Evolutionary conservation across 495 filamentous ascomycete genomes (phyloP).

Genomic region (Aspergillus cristatus): DNA sequence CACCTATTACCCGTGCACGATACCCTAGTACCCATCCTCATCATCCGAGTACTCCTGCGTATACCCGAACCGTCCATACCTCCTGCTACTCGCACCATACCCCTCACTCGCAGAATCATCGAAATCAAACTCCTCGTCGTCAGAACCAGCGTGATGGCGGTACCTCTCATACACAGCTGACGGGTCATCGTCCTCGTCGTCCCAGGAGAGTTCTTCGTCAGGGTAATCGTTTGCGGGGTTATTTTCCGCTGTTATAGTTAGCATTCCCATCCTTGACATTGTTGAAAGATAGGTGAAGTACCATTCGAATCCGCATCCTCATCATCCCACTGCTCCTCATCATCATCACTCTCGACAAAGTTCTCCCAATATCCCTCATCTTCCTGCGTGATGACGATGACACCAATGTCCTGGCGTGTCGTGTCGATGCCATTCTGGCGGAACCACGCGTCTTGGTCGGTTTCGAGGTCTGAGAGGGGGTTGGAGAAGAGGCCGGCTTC

Average conservation of each 20-base stretch:
- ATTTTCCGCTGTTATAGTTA: slow-evolving; percentile 43
- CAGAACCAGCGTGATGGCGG: slow-evolving; percentile 29
- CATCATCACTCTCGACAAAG: slow-evolving; percentile 45
- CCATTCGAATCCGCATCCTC: slow-evolving; percentile 57
- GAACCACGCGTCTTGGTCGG: slow-evolving; percentile 20
- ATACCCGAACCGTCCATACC: slow-evolving; percentile 9
- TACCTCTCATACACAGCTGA: slow-evolving; percentile 41
- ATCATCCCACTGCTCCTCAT: slow-evolving; percentile 43
- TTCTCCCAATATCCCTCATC: slow-evolving; percentile 50
- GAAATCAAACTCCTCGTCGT: slow-evolving; percentile 49
- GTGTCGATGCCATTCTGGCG: slow-evolving; percentile 22
- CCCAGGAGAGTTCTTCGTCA: slow-evolving; percentile 51
- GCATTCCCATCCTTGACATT: background rate
- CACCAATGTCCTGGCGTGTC: slow-evolving; percentile 37
- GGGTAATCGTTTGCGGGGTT: slow-evolving; percentile 61
- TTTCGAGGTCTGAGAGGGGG: slow-evolving; percentile 20
- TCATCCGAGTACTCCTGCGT: slow-evolving; percentile 26
- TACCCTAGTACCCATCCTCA: slow-evolving; percentile 12
- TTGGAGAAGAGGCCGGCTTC: slow-evolving; percentile 20
- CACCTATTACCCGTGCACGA: no score
- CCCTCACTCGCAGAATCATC: slow-evolving; percentile 41
- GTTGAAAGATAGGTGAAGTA: slow-evolving; percentile 13
- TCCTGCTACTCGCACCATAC: slow-evolving; percentile 3
- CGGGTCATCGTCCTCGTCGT: slow-evolving; percentile 45
- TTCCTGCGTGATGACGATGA: slow-evolving; percentile 50